These are phyloP conservation scores for Rhizopogon vesiculosus DNA, from an alignment of 768 basidiomycete genomes.

Conservation along the genomic window DNA sequence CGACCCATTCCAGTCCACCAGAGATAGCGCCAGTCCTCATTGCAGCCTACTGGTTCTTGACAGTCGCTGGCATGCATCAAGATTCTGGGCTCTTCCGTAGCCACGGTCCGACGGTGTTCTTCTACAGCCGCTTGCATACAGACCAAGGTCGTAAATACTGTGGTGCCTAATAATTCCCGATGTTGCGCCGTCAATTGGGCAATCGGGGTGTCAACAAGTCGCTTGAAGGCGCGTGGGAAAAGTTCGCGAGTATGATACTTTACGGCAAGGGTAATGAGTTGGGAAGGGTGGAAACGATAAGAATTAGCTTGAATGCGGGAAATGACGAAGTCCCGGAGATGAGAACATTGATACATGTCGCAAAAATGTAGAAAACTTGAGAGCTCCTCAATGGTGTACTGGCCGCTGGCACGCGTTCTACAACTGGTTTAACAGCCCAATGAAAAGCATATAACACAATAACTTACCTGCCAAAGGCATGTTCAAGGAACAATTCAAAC, in stretches of 20 bases:
- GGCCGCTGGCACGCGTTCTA: not conserved
- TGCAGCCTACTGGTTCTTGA: slow-evolving; percentile 3
- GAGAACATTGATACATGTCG: not conserved
- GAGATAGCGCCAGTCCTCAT: slow-evolving; percentile 12
- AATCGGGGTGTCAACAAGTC: not conserved
- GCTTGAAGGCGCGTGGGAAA: not conserved
- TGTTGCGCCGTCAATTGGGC: not conserved
- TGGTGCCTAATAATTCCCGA: not conserved
- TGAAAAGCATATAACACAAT: too few species aligned
- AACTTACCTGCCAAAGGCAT: too few species aligned
- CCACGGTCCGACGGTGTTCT: slow-evolving; percentile 3
- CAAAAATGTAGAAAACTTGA: not conserved
- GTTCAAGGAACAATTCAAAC: too few species aligned
- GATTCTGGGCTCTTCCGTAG: slow-evolving; percentile 4
- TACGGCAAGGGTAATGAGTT: not conserved
- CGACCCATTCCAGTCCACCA: slow-evolving; percentile 21
- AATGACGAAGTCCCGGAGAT: not conserved
- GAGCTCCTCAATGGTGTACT: not conserved
- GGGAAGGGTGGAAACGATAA: not conserved
- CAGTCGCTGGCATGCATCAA: not conserved
- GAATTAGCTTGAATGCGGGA: not conserved
- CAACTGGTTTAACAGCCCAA: not conserved
- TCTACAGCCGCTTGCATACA: not conserved
- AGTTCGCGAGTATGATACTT: not conserved
- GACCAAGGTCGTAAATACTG: not conserved